These are phyloP conservation scores for Gardenia jasminoides DNA, from an alignment of 257 asterid genomes.

Conservation along the genomic window DNA sequence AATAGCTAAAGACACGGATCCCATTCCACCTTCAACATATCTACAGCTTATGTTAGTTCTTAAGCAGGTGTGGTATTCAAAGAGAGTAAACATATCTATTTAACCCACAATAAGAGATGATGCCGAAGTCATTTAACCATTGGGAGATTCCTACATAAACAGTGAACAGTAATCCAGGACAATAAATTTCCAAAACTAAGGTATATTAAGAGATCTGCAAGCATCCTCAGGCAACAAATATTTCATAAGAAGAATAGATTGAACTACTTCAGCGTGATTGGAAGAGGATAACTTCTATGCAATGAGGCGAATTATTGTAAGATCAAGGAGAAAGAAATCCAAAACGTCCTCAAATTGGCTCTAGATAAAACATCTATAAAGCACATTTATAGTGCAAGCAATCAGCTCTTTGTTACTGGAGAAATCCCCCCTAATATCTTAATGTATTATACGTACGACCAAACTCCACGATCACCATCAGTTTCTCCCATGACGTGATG, in stretches of 20 bases:
- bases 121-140: constrained; percentile 16
- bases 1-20: too few species aligned
- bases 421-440: background rate
- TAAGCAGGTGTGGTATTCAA: too few species aligned
- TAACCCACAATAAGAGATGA: too few species aligned
- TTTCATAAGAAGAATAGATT: background rate
- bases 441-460: constrained; percentile 79
- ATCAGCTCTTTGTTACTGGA: background rate
- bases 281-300: background rate
- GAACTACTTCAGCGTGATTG: background rate
- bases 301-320: background rate
- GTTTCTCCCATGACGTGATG: constrained; percentile 99
- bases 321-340: background rate
- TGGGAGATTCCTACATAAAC: background rate
- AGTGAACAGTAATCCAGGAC: background rate
- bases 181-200: background rate
- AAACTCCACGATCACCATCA: constrained; percentile 88
- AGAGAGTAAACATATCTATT: too few species aligned
- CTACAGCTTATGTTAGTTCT: too few species aligned
- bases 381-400: background rate
- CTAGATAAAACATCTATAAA: background rate
- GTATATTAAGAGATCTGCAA: background rate
- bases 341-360: background rate
- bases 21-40: too few species aligned
- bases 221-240: background rate